These are phyloP conservation scores for Penstemon davidsonii DNA, from an alignment of 257 asterid genomes.

Conservation along the genomic window DNA sequence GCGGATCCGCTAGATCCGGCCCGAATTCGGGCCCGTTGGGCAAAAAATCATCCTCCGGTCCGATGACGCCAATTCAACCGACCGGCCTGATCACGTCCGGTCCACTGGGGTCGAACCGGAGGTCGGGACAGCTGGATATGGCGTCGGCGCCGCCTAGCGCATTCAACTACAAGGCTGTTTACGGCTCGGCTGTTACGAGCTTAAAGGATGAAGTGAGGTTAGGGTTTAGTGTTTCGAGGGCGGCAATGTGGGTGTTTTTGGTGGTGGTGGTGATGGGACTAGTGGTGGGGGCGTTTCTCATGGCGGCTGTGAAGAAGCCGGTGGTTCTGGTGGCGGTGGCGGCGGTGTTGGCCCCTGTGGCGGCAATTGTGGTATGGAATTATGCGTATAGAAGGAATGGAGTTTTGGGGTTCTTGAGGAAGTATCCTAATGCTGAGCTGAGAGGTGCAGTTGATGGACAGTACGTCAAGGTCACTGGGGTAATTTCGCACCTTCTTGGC, in stretches of 20 bases:
- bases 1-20: constrained; percentile 91
- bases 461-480: constrained; percentile 99
- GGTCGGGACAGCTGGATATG: constrained; percentile 65
- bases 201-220: constrained; percentile 53
- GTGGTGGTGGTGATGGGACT: constrained; percentile 78
- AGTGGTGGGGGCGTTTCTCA: constrained; percentile 79
- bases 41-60: constrained; percentile 78
- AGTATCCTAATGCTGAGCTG: constrained; percentile 77
- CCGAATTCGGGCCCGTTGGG: constrained; percentile 68
- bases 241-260: constrained; percentile 74
- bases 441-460: constrained; percentile 91
- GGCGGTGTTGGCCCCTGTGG: constrained; percentile 44
- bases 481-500: constrained; percentile 37
- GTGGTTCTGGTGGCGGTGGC: constrained; percentile 61
- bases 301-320: constrained; percentile 76
- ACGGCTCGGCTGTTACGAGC: constrained; percentile 78
- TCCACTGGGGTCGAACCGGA: constrained; percentile 56
- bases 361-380: constrained; percentile 61
- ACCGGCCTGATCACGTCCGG: constrained; percentile 82
- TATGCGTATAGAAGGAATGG: constrained; percentile 46
- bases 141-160: constrained; percentile 44
- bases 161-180: constrained; percentile 43
- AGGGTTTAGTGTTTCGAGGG: constrained; percentile 78
- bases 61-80: constrained; percentile 81
- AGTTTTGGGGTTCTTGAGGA: constrained; percentile 45